These are phyloP conservation scores for Daldinia eschscholtzii DNA, from an alignment of 2,329 filamentous ascomycete genomes.

Conservation along the genomic window DNA sequence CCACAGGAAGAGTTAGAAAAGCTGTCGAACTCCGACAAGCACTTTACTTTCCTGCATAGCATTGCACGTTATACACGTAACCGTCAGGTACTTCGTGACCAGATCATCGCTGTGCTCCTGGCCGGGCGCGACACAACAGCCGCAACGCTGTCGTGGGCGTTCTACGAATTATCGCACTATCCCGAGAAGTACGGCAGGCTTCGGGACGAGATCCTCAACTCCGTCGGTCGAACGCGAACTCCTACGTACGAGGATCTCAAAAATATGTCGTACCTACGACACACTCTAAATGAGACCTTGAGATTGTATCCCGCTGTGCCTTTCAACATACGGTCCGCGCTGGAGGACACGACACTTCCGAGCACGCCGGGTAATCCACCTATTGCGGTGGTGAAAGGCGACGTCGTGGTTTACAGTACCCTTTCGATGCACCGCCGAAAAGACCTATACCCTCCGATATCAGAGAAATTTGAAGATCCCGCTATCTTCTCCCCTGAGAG, in stretches of 20 bases:
- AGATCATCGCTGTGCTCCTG: slow-evolving; percentile 78
- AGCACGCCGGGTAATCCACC: slow-evolving; percentile 48
- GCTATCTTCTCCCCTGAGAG: slow-evolving; percentile 63
- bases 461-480: slow-evolving; percentile 54
- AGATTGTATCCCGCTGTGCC: slow-evolving; percentile 69
- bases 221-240: slow-evolving; percentile 64
- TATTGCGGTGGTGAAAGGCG: slow-evolving; percentile 61
- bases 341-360: slow-evolving; percentile 47
- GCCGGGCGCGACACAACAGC: slow-evolving; percentile 81
- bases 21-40: slow-evolving; percentile 73
- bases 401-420: slow-evolving; percentile 63
- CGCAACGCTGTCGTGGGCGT: slow-evolving; percentile 73
- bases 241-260: slow-evolving; percentile 75
- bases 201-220: slow-evolving; percentile 68
- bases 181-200: slow-evolving; percentile 70
- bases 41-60: slow-evolving; percentile 83
- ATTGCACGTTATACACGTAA: slow-evolving; percentile 77
- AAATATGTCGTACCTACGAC: slow-evolving; percentile 73
- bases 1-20: slow-evolving; percentile 75
- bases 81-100: slow-evolving; percentile 76
- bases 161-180: slow-evolving; percentile 74
- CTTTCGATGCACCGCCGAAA: slow-evolving; percentile 64
- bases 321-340: slow-evolving; percentile 60
- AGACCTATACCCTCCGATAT: slow-evolving; percentile 62
- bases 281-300: slow-evolving; percentile 62